Evolutionary conservation across 148 eudicot genomes (phyloP).

Genomic region (Camellia japonica): DNA sequence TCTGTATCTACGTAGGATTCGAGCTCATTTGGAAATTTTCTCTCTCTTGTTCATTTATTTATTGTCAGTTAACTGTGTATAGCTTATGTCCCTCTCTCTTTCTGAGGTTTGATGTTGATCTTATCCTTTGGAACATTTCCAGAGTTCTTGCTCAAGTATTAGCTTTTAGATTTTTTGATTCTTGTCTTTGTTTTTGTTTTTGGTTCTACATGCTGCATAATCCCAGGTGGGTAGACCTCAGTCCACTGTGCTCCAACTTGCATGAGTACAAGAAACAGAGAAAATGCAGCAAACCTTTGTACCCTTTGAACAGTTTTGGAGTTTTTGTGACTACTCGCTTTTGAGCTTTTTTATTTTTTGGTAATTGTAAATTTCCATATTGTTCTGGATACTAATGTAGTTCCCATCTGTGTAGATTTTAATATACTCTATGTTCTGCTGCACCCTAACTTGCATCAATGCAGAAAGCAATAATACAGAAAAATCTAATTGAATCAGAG

Average conservation of each 20-base stretch:
- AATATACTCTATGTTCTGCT: not conserved
- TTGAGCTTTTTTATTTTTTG: not conserved
- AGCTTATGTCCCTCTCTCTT: not conserved
- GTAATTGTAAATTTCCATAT: not conserved
- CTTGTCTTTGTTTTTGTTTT: not conserved
- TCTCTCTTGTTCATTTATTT: not conserved
- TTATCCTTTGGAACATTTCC: not conserved
- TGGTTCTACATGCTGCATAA: not conserved
- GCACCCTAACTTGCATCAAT: not conserved
- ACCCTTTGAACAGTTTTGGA: not conserved
- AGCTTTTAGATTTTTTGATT: not conserved
- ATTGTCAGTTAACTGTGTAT: not conserved
- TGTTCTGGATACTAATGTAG: not conserved
- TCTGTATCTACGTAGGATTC: not conserved
- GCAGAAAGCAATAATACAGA: not conserved
- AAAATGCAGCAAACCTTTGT: not conserved
- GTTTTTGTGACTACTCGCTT: not conserved
- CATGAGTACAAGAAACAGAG: not conserved
- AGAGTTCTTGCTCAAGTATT: slow-evolving; percentile 3
- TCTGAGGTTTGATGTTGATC: not conserved
- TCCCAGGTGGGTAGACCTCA: not conserved
- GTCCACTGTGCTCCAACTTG: not conserved
- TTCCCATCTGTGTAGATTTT: not conserved
- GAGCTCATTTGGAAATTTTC: not conserved
- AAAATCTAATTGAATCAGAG: not conserved